Percentiles rank a stretch among this genome's conserved stretches.
Evolutionary conservation across 177 flowering plant genomes (phyloP).

Genomic region (Vitis hybrid): DNA sequence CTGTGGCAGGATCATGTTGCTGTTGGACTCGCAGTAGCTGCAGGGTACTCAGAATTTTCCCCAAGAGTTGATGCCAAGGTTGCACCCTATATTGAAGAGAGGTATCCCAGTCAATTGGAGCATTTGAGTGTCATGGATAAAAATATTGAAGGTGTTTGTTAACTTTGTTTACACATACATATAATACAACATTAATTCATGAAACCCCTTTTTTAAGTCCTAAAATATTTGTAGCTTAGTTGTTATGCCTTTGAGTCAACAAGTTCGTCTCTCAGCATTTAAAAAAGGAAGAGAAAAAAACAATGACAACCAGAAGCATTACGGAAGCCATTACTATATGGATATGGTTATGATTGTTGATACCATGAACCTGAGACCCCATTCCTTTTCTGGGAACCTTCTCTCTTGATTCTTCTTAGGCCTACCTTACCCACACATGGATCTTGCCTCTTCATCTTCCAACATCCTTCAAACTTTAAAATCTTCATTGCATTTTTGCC

Average conservation of each 20-base stretch:
- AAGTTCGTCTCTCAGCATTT: neutral
- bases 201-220: no score
- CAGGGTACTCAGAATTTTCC: no score
- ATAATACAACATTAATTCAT: no score
- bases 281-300: neutral
- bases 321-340: constrained; percentile 4
- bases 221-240: neutral
- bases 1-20: no score
- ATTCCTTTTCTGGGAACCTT: constrained; percentile 13
- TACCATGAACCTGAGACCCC: neutral
- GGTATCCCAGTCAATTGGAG: no score
- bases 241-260: neutral
- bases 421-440: constrained; percentile 27
- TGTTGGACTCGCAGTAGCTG: no score
- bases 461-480: constrained; percentile 20
- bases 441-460: constrained; percentile 37
- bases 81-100: no score
- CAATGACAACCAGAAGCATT: constrained; percentile 1
- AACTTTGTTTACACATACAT: no score
- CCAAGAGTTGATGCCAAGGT: no score
- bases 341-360: constrained; percentile 22
- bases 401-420: constrained; percentile 12
- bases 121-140: no score
- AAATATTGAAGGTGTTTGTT: no score
- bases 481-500: constrained; percentile 25